Conservation (phyloP, 169 alveolate genomes). For the Plasmodium malariae region DNA sequence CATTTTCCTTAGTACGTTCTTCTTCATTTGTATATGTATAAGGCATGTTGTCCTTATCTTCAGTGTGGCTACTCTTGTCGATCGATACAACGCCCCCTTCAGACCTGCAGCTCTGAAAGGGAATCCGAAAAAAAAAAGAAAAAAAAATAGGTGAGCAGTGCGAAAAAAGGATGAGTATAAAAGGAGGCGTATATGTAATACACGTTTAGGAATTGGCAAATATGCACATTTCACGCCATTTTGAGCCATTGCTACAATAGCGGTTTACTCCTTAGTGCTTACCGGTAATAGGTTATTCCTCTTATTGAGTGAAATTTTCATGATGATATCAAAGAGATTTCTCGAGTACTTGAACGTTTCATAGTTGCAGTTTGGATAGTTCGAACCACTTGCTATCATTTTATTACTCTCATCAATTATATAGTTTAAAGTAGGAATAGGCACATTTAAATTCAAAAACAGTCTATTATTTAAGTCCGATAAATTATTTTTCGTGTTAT, state of each 20-base stretch:
- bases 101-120: no score
- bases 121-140: no score
- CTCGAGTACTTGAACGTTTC: constrained; percentile 11
- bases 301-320: constrained; percentile 13
- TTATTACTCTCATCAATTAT: constrained; percentile 30
- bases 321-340: constrained; percentile 30
- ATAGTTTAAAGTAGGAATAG: constrained; percentile 22
- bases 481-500: not conserved
- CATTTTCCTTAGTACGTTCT: no score
- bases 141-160: no score
- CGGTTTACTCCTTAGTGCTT: not conserved
- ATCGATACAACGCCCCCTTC: no score
- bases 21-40: no score
- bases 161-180: not conserved
- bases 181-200: no score
- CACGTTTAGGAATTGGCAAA: not conserved
- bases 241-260: no score
- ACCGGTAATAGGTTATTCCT: not conserved
- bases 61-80: no score
- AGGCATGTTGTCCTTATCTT: no score
- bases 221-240: no score
- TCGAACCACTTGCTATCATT: not conserved
- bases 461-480: not conserved
- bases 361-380: constrained; percentile 1
- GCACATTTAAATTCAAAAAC: constrained; percentile 10